Base-by-base conservation (phyloP, 768 basidiomycete genomes). In the Naganishia antarctica region DNA sequence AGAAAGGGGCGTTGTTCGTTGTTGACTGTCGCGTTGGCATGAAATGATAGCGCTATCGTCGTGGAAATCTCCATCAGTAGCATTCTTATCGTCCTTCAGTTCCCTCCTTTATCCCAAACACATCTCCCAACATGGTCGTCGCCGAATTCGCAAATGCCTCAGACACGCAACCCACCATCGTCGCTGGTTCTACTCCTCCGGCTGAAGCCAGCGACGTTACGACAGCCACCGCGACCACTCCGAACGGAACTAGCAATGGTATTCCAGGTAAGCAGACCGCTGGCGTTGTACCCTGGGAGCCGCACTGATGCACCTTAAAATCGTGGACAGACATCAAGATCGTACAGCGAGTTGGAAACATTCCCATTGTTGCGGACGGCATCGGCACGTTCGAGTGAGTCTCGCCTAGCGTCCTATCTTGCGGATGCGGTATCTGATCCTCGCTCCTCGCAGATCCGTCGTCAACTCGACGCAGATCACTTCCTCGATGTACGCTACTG, bases 301-400 rank as follows among this genome's bases (percentile, higher is more conserved):
- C 28, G 4, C 12, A n/a, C 31, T 51, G 28, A 51, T n/a, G 21
- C 2, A 51, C 34, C n/a, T n/a, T n/a, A n/a, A 31, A 12, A 1
- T 26, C 21, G 3, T 50, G 23, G 34, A 9, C 58, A 74, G 75
- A 69, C 48, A 73, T 73, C 74, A 72, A 73, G 70, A 74, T 77
- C 64, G 70, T 77, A 26, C 65, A 64, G 4, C 68, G 72, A 16
- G 64, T 77, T 21, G 74, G 71, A 43, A 66, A 71, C 15, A 71
- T 77, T 26, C 76, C 76, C 18, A 68, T 70, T 59, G 68, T 77
- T 31, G 73, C 75, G 48, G 76, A 75, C 67, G 72, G 74, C 16
- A 65, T 77, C 49, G 63, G 69, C 13, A 72, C 73, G 40, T 71
- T 73, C 45, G 70, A 75, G 76, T 77, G 15, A 70, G 74, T n/a